These are phyloP conservation scores for Carex pumila DNA, from an alignment of 176 grass and related monocot genomes.

Conservation along the genomic window DNA sequence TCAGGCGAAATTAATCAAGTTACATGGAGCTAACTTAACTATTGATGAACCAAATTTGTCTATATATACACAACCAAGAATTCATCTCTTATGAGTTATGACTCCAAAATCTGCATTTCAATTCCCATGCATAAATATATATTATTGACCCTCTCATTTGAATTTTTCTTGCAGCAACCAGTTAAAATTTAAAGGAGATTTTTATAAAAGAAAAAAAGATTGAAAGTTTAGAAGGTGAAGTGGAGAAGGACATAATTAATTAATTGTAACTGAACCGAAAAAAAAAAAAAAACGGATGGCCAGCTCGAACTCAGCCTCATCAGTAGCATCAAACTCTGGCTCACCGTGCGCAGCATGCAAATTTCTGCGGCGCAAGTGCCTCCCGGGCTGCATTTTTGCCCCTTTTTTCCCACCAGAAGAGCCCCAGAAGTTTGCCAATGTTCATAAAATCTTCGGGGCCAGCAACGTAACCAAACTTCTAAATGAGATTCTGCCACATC, in stretches of 20 bases:
- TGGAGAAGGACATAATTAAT: no score
- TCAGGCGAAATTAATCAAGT: neutral
- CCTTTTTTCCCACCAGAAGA: slow-evolving; percentile 23
- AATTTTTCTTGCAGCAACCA: neutral
- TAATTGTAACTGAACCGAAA: neutral
- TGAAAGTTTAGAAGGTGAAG: no score
- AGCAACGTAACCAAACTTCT: slow-evolving; percentile 29
- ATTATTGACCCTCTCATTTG: neutral
- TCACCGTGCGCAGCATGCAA: slow-evolving; percentile 26
- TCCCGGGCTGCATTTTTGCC: slow-evolving; percentile 22
- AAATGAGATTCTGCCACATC: slow-evolving; percentile 23
- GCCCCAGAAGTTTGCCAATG: slow-evolving; percentile 21
- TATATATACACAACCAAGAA: neutral
- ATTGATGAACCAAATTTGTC: neutral
- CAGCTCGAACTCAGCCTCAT: slow-evolving; percentile 4
- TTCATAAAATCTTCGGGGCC: slow-evolving; percentile 20
- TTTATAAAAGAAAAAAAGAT: no score
- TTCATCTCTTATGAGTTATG: neutral
- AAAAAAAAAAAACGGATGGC: neutral
- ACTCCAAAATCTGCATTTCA: neutral
- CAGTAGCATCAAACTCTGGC: neutral
- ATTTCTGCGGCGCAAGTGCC: slow-evolving; percentile 15
- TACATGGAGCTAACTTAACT: neutral
- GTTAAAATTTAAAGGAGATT: neutral
- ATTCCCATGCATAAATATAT: neutral